Evolutionary conservation across 2,329 filamentous ascomycete species (phyloP).

Genomic region (Pseudogymnoascus sp.): DNA sequence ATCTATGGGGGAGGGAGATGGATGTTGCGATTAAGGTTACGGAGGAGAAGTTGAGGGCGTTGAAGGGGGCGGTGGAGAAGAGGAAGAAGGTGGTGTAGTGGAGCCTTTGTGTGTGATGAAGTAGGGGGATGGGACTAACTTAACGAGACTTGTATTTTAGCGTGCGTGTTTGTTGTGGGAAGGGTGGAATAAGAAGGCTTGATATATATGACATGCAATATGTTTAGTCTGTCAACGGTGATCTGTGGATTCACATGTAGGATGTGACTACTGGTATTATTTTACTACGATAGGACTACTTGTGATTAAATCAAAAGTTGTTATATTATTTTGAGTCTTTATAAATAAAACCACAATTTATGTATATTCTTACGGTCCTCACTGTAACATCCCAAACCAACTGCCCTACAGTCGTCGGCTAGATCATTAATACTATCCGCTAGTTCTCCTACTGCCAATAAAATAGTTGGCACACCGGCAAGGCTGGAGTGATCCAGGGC

Average conservation of each 20-base stretch:
- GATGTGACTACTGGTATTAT: too few relatives aligned
- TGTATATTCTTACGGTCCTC: too few relatives aligned
- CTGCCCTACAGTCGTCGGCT: too few relatives aligned
- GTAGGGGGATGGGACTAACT: neutral
- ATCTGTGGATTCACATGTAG: neutral
- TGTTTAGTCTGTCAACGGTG: neutral
- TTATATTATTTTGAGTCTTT: too few relatives aligned
- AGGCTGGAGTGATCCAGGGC: too few relatives aligned
- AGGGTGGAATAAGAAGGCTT: neutral
- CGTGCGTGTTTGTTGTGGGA: neutral
- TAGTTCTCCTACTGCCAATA: too few relatives aligned
- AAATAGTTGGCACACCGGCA: too few relatives aligned
- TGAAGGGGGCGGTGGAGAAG: slow-evolving; percentile 66
- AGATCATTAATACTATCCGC: too few relatives aligned
- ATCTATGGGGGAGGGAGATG: slow-evolving; percentile 27
- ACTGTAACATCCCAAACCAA: too few relatives aligned
- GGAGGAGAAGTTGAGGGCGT: slow-evolving; percentile 69
- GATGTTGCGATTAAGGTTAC: slow-evolving; percentile 51
- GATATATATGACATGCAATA: neutral
- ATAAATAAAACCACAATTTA: too few relatives aligned
- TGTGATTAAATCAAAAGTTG: too few relatives aligned
- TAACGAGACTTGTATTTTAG: slow-evolving; percentile 8
- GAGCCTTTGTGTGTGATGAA: neutral
- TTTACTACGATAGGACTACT: too few relatives aligned
- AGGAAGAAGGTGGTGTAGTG: slow-evolving; percentile 6